These are phyloP conservation scores for Ophiosphaerella korrae DNA, from an alignment of 2,329 filamentous ascomycete species.

Conservation along the genomic window DNA sequence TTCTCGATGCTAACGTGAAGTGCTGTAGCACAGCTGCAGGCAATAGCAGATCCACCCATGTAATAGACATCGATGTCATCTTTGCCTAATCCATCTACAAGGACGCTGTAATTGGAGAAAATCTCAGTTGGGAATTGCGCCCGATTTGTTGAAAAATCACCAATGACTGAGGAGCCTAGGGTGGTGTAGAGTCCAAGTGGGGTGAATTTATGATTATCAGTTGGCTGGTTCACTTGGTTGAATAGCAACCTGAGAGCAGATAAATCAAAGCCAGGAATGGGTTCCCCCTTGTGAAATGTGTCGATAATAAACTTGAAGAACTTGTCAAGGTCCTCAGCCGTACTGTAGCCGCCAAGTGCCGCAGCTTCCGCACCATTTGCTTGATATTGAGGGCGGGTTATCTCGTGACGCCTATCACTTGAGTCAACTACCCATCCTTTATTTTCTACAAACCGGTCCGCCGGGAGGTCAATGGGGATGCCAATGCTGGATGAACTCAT, in stretches of 20 bases:
- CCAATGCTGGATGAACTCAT: constrained; percentile 7
- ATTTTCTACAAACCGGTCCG: neutral
- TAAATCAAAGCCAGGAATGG: neutral
- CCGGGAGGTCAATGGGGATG: neutral
- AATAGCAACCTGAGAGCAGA: neutral
- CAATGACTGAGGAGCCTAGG: constrained; percentile 1
- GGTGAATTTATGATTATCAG: neutral
- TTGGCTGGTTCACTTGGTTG: too few species aligned
- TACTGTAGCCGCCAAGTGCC: constrained; percentile 7
- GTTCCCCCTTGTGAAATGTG: neutral
- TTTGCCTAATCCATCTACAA: neutral
- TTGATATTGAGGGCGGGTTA: neutral
- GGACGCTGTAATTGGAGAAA: constrained; percentile 4
- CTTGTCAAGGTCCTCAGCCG: constrained; percentile 6
- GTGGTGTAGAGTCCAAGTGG: constrained; percentile 1
- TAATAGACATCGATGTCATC: neutral
- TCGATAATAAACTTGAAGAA: constrained; percentile 4
- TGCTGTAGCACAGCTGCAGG: constrained; percentile 4
- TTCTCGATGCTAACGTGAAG: neutral
- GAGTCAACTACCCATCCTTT: neutral
- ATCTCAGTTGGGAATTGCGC: neutral
- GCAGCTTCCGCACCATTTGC: constrained; percentile 8
- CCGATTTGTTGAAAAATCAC: constrained; percentile 6
- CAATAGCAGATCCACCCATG: constrained; percentile 7
- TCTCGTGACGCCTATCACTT: neutral